These are phyloP conservation scores for Microglena sp. DNA, from an alignment of 139 green algal species.

Conservation along the genomic window DNA sequence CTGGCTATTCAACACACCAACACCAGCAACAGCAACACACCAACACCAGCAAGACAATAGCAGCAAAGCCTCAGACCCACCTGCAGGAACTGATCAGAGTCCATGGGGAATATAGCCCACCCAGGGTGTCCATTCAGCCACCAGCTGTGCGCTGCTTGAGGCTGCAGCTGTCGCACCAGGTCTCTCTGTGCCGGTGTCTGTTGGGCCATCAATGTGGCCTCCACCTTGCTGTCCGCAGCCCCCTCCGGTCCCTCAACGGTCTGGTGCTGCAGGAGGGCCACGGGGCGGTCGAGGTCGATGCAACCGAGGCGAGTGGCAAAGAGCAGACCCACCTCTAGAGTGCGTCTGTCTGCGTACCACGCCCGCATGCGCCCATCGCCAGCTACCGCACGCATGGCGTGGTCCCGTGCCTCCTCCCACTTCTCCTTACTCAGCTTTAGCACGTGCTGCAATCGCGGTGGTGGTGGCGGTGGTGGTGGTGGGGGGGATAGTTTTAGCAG, in stretches of 20 bases:
- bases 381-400: conserved; percentile 72
- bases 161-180: conserved; percentile 60
- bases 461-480: too few relatives aligned
- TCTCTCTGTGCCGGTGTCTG: conserved; percentile 66
- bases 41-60: not conserved
- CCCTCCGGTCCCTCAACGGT: conserved; percentile 7
- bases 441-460: conserved; percentile 74
- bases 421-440: conserved; percentile 84
- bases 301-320: conserved; percentile 68
- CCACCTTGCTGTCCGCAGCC: conserved; percentile 49
- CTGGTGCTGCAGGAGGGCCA: conserved; percentile 20
- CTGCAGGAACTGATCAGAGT: conserved; percentile 60
- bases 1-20: not conserved
- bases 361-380: conserved; percentile 72
- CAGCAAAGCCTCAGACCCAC: not conserved
- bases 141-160: conserved; percentile 56
- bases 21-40: not conserved
- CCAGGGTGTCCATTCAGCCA: conserved; percentile 67
- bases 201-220: conserved; percentile 60
- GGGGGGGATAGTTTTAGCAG: too few relatives aligned
- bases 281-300: conserved; percentile 67
- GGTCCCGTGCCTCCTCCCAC: conserved; percentile 80
- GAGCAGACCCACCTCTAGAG: conserved; percentile 66
- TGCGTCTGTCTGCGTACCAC: conserved; percentile 56
- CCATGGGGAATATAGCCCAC: conserved; percentile 74